Evolutionary conservation across 208 protist genomes (phyloP), one percentile per base, ranked within the genome.

Genomic region (Leishmania aethiopica): DNA sequence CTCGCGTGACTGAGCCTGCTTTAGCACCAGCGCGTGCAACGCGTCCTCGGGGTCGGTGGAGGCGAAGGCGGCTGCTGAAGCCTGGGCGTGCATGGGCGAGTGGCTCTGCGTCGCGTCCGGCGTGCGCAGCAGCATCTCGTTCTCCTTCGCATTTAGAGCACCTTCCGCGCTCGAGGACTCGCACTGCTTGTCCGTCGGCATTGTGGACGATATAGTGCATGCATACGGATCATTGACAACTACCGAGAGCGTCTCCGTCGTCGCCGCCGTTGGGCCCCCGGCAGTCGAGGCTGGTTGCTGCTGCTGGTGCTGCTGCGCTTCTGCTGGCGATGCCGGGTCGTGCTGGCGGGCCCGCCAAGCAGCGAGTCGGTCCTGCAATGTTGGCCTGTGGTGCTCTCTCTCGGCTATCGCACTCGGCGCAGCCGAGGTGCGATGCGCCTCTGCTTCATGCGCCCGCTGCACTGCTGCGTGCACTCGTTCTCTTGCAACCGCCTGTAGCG

Each of bases 291-390:
- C 32, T 53, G 55, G 40, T 28, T 51, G 8, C 73, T 40, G 32
- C 53, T 62, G 49, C 10, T 73, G 40, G 7, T 49, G 25, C 49
- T 40, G 32, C 51, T 45, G 32, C 11, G 35, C 53, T 59, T 32
- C 70, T 25, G 32, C 32, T 62, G 3, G 73, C 32, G 35, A 40
- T 62, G 2, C 73, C 10, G 47, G n/a, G 66, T 10, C 13, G 53
- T 75, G 79, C 66, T 87, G 82, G 32, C 86, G 87, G 8, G 87
- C 87, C 28, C 91, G 84, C 87, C 87, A 94, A 37, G 86, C 75
- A 35, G 91, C 91, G 40, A 94, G 75, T 45, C 87, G 83, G n/a
- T 86, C 79, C 40, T 83, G 85, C 59, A 94, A 28, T 62, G 74
- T 82, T 53, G 42, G 45, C 28, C 8, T 47, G 45, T 51, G 80